Evolutionary conservation across 108 stramenopile species (phyloP), one percentile per base, ranked within the genome.

Genomic region (Discostella stelligeroides): DNA sequence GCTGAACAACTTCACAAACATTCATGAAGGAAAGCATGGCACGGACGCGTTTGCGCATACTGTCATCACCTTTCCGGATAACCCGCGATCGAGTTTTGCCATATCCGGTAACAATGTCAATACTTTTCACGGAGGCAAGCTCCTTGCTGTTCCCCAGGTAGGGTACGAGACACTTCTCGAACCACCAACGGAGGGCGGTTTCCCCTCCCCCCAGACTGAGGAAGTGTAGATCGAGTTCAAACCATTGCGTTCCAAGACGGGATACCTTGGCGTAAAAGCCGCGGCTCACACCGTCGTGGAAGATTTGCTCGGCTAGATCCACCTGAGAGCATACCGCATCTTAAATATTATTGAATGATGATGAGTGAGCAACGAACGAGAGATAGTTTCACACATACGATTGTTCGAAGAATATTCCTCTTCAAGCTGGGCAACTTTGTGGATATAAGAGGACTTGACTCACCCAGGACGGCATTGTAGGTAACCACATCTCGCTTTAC

Each of bases 71-170:
- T 54, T 79, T 74, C 11, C 92, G 88, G 14, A 84, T 84, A 11
- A 88, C 92, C 54, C 92, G 77, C 10, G 84, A 77, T 13, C 92
- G 82, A 20, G 90, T 91, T 58, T 89, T 90, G 53, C 92, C 92
- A 64, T 94, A 94, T n/a, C 92, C 92, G 14, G 92, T 94, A 28
- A 94, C 92, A 77, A 94, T 94, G 23, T 86, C 86, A 60, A 94
- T 94, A 27, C 88, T 84, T 47, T 84, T 85, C 18, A 94, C 88
- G 50, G 78, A 75, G 50, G 85, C 80, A 6, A 94, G 85, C 69
- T 84, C 85, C 15, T 84, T 84, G 46, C 82, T 86, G 42, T 91
- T 82, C 9, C 82, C 75, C 1, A 94, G 61, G 63, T 88, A 91
- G 3, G 90, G 90, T 9, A 90, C 86, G 23, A 94, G 76, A 54